Evolutionary conservation across 2,329 filamentous ascomycete genomes (phyloP).

Genomic region (Penicillium oxalicum): DNA sequence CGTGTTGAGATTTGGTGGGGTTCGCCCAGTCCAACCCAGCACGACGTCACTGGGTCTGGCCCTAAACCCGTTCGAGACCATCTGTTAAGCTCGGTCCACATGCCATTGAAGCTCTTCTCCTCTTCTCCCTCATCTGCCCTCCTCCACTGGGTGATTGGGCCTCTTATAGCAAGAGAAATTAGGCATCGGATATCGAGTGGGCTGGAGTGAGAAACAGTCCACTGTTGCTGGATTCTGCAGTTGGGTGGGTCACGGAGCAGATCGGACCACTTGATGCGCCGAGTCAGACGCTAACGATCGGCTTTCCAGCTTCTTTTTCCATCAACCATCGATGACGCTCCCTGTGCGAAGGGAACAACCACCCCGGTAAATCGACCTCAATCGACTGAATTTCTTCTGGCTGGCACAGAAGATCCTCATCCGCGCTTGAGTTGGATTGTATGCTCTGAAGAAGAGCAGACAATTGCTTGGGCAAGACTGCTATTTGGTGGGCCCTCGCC

Average conservation of each 20-base stretch:
- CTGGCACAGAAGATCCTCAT: not conserved
- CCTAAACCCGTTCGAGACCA: conserved; percentile 18
- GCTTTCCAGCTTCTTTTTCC: conserved; percentile 8
- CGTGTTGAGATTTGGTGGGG: not conserved
- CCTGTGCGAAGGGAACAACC: conserved; percentile 7
- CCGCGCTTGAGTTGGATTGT: not conserved
- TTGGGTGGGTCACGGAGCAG: conserved; percentile 5
- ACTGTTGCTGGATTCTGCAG: conserved; percentile 3
- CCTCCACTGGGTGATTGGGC: conserved; percentile 2
- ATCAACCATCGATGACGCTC: conserved; percentile 4
- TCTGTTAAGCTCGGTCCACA: conserved; percentile 22
- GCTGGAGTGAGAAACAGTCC: conserved; percentile 1
- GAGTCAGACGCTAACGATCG: conserved; percentile 11
- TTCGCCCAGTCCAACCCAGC: conserved; percentile 14
- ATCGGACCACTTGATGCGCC: not conserved
- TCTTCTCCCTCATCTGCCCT: conserved; percentile 6
- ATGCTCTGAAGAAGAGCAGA: not conserved
- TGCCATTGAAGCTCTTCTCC: conserved; percentile 13
- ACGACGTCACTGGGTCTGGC: conserved; percentile 29
- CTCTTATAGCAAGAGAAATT: conserved; percentile 2
- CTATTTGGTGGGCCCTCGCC: conserved; percentile 1
- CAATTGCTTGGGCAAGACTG: not conserved
- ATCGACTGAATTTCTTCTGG: not conserved
- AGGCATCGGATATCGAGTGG: not conserved
- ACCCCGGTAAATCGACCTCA: not conserved